Conservation (phyloP, 2,329 filamentous ascomycete species). For the Curvularia sp. region DNA sequence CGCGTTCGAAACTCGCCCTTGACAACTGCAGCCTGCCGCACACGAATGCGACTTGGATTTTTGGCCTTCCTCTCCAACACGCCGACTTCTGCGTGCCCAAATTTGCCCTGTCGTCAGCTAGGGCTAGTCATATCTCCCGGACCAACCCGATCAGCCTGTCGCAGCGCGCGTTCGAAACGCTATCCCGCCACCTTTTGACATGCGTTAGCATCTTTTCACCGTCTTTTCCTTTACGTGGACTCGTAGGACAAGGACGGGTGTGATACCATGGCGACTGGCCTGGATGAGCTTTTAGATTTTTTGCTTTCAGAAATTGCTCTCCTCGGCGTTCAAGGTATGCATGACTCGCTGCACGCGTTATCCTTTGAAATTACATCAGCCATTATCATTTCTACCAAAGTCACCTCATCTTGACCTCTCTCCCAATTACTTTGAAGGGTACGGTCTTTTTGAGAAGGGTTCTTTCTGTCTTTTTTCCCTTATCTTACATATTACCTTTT, state of each 20-base stretch:
- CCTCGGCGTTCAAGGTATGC: slow-evolving; percentile 64
- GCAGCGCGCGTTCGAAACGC: slow-evolving; percentile 35
- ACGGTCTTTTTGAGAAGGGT: not conserved
- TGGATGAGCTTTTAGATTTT: slow-evolving; percentile 65
- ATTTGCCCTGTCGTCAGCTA: slow-evolving; percentile 6
- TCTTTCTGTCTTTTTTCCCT: not conserved
- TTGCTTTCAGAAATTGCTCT: slow-evolving; percentile 66
- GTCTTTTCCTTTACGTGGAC: slow-evolving; percentile 16
- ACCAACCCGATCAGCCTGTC: slow-evolving; percentile 9
- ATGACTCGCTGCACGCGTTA: slow-evolving; percentile 17
- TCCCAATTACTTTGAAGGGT: not conserved
- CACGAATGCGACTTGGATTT: not conserved
- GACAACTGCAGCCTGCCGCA: slow-evolving; percentile 2
- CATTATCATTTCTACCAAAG: slow-evolving; percentile 1
- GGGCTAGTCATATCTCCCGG: slow-evolving; percentile 14
- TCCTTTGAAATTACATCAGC: slow-evolving; percentile 13
- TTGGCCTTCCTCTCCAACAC: slow-evolving; percentile 2
- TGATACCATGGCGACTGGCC: slow-evolving; percentile 49
- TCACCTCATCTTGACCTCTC: not conserved
- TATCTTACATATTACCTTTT: not conserved
- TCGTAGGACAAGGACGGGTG: slow-evolving; percentile 29
- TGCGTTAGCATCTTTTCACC: slow-evolving; percentile 20
- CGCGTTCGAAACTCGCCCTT: slow-evolving; percentile 19
- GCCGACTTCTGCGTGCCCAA: not conserved
- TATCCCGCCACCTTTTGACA: slow-evolving; percentile 17